Evolutionary conservation across 2,329 filamentous ascomycete genomes (phyloP).

Genomic region (Aspergillus vadensis): DNA sequence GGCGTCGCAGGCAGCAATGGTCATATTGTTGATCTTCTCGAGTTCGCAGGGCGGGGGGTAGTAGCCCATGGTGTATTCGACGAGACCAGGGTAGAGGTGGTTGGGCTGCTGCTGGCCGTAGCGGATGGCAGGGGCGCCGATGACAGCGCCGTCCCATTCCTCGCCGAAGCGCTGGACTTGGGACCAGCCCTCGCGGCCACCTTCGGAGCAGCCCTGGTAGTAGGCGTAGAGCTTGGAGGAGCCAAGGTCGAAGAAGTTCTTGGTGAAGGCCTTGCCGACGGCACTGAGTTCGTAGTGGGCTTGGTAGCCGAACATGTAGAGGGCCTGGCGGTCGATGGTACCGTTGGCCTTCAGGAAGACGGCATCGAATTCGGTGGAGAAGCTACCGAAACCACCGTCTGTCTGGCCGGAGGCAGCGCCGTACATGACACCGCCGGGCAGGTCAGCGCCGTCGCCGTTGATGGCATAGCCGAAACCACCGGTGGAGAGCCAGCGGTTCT

Average conservation of each 20-base stretch:
- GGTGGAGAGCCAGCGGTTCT: constrained; percentile 50
- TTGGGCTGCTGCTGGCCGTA: constrained; percentile 48
- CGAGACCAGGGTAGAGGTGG: constrained; percentile 42
- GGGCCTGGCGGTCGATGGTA: constrained; percentile 39
- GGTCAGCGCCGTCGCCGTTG: neutral
- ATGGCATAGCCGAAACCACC: constrained; percentile 34
- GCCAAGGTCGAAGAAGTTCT: constrained; percentile 42
- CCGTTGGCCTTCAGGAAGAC: constrained; percentile 46
- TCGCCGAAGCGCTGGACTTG: constrained; percentile 55
- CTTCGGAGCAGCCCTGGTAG: constrained; percentile 59
- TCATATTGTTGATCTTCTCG: constrained; percentile 50
- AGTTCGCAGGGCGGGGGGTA: constrained; percentile 43
- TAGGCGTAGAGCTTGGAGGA: constrained; percentile 44
- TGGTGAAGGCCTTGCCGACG: constrained; percentile 49
- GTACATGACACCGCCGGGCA: constrained; percentile 45
- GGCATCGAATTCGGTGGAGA: constrained; percentile 26
- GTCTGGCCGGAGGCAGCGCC: constrained; percentile 47
- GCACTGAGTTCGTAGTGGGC: constrained; percentile 55
- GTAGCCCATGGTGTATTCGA: constrained; percentile 46
- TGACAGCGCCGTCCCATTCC: constrained; percentile 51
- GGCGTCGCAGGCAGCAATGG: constrained; percentile 57
- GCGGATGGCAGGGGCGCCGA: constrained; percentile 52
- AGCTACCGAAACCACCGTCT: constrained; percentile 49
- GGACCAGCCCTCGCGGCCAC: constrained; percentile 54
- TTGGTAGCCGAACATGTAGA: constrained; percentile 47